Base-by-base conservation (phyloP, 2,329 filamentous ascomycete genomes). In the Dactylonectria macrodidyma region DNA sequence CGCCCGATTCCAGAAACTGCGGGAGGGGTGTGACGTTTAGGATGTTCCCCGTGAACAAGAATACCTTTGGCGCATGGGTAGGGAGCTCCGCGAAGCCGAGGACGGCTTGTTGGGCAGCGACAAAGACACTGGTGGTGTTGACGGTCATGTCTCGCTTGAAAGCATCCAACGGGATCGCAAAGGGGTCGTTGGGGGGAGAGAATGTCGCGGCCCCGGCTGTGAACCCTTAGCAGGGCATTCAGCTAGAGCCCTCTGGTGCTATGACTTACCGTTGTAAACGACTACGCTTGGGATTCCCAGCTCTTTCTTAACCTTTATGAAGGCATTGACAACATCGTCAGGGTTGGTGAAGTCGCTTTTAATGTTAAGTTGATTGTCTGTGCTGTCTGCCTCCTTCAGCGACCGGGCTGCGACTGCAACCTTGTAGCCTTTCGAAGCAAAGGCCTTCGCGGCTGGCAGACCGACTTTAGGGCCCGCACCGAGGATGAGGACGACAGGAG, bases 1-100 rank as follows among this genome's bases (percentile, higher is more conserved):
- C 67, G 0, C 84, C 84, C 6, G 79, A 68, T 22, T 72, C 75
- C 41, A 85, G 44, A n/a, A 84, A 73, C 6, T 63, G 55, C 1
- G 78, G 72, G 2, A 83, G 65, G 6, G 78, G 70, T 0, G 60
- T 61, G 0, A 71, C 71, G 62, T 85, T 85, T 2, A 83, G 72
- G 0, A 78, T 75, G 59, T 86, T 85, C 0, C 83, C 84, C 0
- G 84, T 85, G 70, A 80, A 84, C 44, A 86, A 83, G 66, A 85
- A 85, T 0, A 82, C 80, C 60, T 79, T 81, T 0, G 79, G 72
- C 0, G 73, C 72, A 1, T 73, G 68, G 0, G 68, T 65, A 0
- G 81, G 77, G 2, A 85, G 77, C 46, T 73, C 24, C 0, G 59
- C 33, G 5, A 74, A 73, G 4, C 67, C 70, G 2, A 44, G 16